phyloP scores from a whole-genome alignment of 768 basidiomycete genomes.

The Pulveroboletus sp. region DNA sequence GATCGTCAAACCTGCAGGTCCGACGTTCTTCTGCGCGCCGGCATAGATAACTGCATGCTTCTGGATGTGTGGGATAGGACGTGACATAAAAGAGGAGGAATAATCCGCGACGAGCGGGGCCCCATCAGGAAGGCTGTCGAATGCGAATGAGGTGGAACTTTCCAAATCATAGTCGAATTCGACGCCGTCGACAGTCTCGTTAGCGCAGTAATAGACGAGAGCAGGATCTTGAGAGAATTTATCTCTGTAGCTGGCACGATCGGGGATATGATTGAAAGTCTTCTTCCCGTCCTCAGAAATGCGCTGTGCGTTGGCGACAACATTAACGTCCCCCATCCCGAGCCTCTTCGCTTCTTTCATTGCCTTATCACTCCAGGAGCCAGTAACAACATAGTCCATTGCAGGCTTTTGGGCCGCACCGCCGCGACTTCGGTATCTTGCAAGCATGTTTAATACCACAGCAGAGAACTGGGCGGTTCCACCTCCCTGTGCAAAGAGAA shows the following conservation, averaged over 20 bases:
- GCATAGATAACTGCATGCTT: constrained; percentile 95
- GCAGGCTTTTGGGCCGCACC: constrained; percentile 51
- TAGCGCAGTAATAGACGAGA: constrained; percentile 97
- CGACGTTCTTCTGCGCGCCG: constrained; percentile 97
- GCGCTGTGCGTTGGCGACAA: constrained; percentile 66
- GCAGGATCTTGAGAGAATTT: constrained; percentile 77
- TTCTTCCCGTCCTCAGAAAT: constrained; percentile 57
- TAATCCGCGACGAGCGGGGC: constrained; percentile 91
- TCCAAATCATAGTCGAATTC: constrained; percentile 66
- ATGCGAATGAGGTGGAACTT: constrained; percentile 72
- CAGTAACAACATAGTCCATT: constrained; percentile 89
- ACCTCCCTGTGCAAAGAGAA: constrained; percentile 94
- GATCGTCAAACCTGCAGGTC: constrained; percentile 89
- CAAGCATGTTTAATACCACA: constrained; percentile 86
- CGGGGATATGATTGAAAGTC: constrained; percentile 76
- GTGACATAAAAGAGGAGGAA: constrained; percentile 94
- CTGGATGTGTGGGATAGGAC: constrained; percentile 81
- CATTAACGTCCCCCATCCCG: constrained; percentile 50
- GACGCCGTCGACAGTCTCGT: constrained; percentile 96
- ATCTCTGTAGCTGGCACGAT: constrained; percentile 55
- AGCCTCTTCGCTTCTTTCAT: constrained; percentile 77
- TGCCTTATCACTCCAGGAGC: constrained; percentile 89
- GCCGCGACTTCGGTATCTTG: constrained; percentile 72
- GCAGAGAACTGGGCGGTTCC: constrained; percentile 90
- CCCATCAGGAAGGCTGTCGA: constrained; percentile 57